These are phyloP conservation scores for Tricholoma saponaceum DNA, from an alignment of 768 basidiomycete genomes.

Conservation along the genomic window DNA sequence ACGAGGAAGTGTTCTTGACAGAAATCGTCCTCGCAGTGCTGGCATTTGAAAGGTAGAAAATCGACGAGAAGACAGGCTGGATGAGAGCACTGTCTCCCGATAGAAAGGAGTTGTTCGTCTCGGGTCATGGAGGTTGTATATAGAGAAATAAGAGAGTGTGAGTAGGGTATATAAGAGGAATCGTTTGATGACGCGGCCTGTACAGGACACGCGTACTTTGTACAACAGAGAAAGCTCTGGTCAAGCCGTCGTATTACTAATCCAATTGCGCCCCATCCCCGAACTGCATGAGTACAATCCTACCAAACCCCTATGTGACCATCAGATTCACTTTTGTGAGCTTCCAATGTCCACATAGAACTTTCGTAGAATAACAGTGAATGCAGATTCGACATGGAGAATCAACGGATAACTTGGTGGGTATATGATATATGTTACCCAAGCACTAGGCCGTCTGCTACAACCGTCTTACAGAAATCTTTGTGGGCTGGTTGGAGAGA, in stretches of 20 bases:
- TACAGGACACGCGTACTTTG: constrained; percentile 14
- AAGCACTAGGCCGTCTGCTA: neutral
- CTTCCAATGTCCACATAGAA: neutral
- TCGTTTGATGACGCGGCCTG: constrained; percentile 18
- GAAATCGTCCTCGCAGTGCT: constrained; percentile 66
- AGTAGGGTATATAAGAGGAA: constrained; percentile 1
- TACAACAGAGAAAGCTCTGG: constrained; percentile 9
- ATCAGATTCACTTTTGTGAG: constrained; percentile 42
- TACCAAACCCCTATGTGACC: constrained; percentile 16
- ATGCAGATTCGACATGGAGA: constrained; percentile 71
- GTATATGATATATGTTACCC: constrained; percentile 12
- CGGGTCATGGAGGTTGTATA: constrained; percentile 17
- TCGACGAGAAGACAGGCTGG: constrained; percentile 68
- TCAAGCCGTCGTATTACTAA: neutral
- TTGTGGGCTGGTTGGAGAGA: constrained; percentile 79
- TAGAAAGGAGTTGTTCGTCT: constrained; percentile 54
- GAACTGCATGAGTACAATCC: neutral
- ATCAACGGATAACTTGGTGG: constrained; percentile 70
- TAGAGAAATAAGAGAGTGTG: constrained; percentile 9
- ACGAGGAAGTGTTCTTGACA: constrained; percentile 81
- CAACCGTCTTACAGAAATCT: constrained; percentile 16
- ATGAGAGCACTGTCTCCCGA: constrained; percentile 73
- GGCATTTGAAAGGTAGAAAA: constrained; percentile 85
- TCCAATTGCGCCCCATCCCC: too few species aligned
- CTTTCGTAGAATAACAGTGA: neutral